Evolutionary conservation across 305 asterid species (phyloP), one percentile per base, ranked within the genome.

Genomic region (Fraxinus sp.): DNA sequence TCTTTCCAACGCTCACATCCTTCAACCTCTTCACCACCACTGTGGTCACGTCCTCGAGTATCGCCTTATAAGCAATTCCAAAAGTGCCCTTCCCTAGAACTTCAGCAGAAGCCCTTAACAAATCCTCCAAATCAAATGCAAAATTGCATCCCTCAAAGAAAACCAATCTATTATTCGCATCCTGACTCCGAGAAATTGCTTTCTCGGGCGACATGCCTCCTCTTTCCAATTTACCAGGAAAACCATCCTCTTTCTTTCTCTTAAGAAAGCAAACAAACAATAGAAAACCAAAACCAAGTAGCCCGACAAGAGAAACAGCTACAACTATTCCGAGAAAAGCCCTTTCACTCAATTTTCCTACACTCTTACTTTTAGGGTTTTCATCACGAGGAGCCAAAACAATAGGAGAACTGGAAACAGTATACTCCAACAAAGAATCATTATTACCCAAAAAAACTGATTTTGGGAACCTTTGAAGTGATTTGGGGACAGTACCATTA

Each of bases 11-110:
- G 16, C 89, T 88, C 77, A 94, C 96, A 32, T 94, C 99, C 88
- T 95, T 95, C 90, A 95, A 81, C 87, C 98, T 87, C 88, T 95
- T 95, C 82, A 95, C 99, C 74, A 95, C 99, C 84, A 95, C 97
- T 82, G 86, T 88, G 1, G 91, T 90, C 0, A 95, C 93, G 39
- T 95, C 98, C 85, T 94, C 99, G 16, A 95, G 81, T 77, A 91
- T 92, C 4, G 98, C 99, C 91, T 92, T 91, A 78, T 95, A 95
- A 0, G 97, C 91, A 74, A 87, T 94, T 24, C 99, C 98, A 74
- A 90, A 93, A 0, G 97, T 90, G 18, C 99, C 99, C 87, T 95
- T 95, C 33, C 97, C 99, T 87, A 95, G 78, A 0, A 95, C 99
- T 83, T 95, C 99, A 1, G 98, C 99, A 16, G 99, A 95, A 82